These are phyloP conservation scores for Paragyromitra xinjiangensis DNA, from an alignment of 495 filamentous ascomycete genomes.

Conservation along the genomic window DNA sequence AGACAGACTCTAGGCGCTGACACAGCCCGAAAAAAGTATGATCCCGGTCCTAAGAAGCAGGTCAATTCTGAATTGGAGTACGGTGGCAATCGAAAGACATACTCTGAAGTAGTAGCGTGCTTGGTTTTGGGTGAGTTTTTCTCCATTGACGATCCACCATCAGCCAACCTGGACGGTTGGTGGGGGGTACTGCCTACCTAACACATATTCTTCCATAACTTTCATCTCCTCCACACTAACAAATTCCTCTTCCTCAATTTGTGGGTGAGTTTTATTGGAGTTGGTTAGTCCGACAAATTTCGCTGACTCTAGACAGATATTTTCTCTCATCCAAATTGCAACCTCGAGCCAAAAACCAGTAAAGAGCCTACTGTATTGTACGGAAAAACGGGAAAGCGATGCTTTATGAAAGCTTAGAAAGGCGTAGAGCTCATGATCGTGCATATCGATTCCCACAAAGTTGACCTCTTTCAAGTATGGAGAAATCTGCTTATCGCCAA, in stretches of 20 bases:
- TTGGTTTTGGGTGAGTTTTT: not conserved
- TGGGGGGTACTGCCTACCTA: not conserved
- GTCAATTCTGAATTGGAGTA: not conserved
- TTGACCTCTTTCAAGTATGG: conserved; percentile 26
- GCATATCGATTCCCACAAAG: conserved; percentile 42
- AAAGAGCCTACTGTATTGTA: conserved; percentile 30
- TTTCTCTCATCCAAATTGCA: conserved; percentile 30
- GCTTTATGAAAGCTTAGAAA: conserved; percentile 29
- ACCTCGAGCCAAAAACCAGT: conserved; percentile 19
- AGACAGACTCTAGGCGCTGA: not conserved
- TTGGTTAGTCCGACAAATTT: conserved; percentile 22
- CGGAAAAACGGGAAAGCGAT: conserved; percentile 23
- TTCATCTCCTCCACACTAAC: not conserved
- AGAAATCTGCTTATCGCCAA: conserved; percentile 25
- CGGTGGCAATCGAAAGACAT: not conserved
- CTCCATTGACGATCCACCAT: not conserved
- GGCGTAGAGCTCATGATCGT: conserved; percentile 24
- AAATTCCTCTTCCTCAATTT: not conserved
- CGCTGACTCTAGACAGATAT: conserved; percentile 16
- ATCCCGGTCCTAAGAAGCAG: not conserved
- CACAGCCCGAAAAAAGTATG: not conserved
- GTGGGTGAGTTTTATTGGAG: conserved; percentile 9
- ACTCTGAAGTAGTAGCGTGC: not conserved
- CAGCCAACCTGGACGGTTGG: not conserved
- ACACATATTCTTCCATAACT: conserved; percentile 22